phyloP scores from a whole-genome alignment of 306 rosid species.

The Prunus mongolica region DNA sequence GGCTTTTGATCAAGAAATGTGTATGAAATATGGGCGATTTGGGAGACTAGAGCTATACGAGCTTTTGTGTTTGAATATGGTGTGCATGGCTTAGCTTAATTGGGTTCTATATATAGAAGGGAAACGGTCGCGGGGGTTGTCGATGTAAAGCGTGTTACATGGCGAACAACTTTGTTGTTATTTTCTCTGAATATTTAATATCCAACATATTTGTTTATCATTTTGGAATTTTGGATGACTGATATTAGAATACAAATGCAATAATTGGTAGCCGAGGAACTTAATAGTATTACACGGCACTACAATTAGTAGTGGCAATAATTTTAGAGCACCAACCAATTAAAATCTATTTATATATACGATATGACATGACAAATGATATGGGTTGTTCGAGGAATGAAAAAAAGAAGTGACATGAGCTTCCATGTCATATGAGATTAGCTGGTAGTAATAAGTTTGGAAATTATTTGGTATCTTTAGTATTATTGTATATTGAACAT shows the following conservation, averaged over 20 bases:
- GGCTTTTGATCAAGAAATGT: not conserved
- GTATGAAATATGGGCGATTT: not conserved
- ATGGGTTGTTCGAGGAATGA: no score
- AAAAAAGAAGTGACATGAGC: no score
- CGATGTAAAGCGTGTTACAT: not conserved
- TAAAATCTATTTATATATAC: no score
- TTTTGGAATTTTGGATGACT: not conserved
- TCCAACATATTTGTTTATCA: not conserved
- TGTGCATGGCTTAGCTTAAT: not conserved
- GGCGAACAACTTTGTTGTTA: not conserved
- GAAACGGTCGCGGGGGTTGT: not conserved
- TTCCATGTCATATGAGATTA: no score
- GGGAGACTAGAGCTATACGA: not conserved
- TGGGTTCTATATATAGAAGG: conserved; percentile 17
- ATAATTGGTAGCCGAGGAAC: not conserved
- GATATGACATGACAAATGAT: no score
- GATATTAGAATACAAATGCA: not conserved
- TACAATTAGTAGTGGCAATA: not conserved
- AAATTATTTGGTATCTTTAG: not conserved
- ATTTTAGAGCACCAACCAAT: not conserved
- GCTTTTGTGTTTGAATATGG: not conserved
- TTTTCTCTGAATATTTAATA: not conserved
- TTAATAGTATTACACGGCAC: not conserved
- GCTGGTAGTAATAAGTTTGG: no score
- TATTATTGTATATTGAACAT: no score